Percentiles rank a stretch among this genome's conserved stretches.
Evolutionary conservation across 2,329 filamentous ascomycete genomes (phyloP).

Genomic region (Capronia coronata): DNA sequence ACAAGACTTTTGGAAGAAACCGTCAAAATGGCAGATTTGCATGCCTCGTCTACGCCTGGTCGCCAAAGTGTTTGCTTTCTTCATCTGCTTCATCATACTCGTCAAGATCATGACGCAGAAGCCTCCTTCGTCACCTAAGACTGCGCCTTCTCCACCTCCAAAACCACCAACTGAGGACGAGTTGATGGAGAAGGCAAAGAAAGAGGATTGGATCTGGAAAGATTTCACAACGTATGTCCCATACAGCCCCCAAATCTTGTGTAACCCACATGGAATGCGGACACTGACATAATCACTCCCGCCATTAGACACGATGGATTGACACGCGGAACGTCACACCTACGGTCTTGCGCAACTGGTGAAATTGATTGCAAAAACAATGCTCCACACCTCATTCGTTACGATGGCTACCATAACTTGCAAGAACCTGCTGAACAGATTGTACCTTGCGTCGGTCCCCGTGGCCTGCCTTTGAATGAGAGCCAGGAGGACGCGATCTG

Average conservation of each 20-base stretch:
- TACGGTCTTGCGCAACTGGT: conserved; percentile 22
- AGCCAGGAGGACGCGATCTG: conserved; percentile 56
- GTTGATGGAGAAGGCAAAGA: conserved; percentile 23
- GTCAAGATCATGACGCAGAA: conserved; percentile 23
- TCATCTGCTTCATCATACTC: conserved; percentile 21
- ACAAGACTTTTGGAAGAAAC: conserved; percentile 28
- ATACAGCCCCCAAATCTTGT: neutral
- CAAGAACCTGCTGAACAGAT: conserved; percentile 32
- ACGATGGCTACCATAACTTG: conserved; percentile 27
- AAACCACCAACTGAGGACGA: conserved; percentile 21
- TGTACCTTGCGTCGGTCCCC: conserved; percentile 58
- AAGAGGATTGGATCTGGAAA: conserved; percentile 28
- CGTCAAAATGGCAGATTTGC: conserved; percentile 30
- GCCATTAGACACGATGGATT: conserved; percentile 25
- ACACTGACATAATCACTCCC: neutral
- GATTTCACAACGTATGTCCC: conserved; percentile 26
- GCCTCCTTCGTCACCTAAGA: conserved; percentile 10
- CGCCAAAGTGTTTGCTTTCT: conserved; percentile 20
- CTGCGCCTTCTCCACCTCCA: conserved; percentile 8
- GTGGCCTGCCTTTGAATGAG: conserved; percentile 46
- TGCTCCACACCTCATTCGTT: conserved; percentile 25
- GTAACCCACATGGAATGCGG: neutral
- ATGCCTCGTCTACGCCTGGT: conserved; percentile 27
- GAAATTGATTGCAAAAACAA: conserved; percentile 26
- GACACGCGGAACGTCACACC: conserved; percentile 25